A percentile compares a stretch with the other conserved stretches of the same genome.
These are phyloP conservation scores for Colletotrichum lini DNA, from an alignment of 2,329 filamentous ascomycete genomes.

Conservation along the genomic window DNA sequence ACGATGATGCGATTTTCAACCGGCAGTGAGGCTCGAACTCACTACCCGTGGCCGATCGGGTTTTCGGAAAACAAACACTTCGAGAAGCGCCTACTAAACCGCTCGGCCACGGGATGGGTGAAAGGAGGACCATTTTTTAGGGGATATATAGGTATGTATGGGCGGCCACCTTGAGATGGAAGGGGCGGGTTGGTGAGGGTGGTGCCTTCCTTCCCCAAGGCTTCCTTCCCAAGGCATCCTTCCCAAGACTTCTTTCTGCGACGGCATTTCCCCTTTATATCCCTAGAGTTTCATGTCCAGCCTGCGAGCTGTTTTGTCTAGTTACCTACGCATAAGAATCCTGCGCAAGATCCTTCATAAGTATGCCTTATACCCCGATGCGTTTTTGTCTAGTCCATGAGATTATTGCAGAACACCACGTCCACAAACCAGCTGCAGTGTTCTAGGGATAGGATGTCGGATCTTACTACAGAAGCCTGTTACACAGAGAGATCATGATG, in stretches of 20 bases:
- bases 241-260: not conserved
- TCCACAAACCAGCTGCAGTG: no score
- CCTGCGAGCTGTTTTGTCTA: no score
- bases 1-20: constrained; percentile 26
- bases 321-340: not conserved
- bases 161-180: not conserved
- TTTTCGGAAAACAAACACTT: constrained; percentile 10
- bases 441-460: no score
- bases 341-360: no score
- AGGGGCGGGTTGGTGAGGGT: not conserved
- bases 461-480: no score
- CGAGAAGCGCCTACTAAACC: constrained; percentile 18
- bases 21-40: constrained; percentile 22
- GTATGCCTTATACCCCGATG: no score
- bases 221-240: not conserved
- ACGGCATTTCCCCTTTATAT: fast-evolving
- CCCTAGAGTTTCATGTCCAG: no score
- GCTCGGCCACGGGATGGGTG: constrained; percentile 11
- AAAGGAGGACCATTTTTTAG: not conserved
- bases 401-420: no score
- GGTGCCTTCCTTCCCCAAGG: not conserved
- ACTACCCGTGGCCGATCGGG: constrained; percentile 21
- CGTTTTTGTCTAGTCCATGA: no score
- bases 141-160: not conserved
- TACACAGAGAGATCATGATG: no score